A percentile compares a stretch with the other conserved stretches of the same genome.
Conservation (phyloP, 2,329 filamentous ascomycete genomes). For the Huntiella bhutanensis region DNA sequence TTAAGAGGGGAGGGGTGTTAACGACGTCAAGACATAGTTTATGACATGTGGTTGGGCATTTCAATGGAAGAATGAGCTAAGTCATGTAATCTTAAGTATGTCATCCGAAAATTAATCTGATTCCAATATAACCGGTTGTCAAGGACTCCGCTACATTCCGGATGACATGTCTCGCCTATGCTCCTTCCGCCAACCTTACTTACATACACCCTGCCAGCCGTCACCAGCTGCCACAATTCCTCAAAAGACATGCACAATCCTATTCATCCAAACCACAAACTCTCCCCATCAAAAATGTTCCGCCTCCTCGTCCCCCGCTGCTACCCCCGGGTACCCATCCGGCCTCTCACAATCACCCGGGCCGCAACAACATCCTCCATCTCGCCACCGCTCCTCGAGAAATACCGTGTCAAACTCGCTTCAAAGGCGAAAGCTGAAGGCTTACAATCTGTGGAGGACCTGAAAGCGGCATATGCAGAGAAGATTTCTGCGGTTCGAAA, state of each 20-base stretch:
- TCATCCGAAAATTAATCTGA: not conserved
- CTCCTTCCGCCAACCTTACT: not conserved
- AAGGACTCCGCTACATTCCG: too few relatives aligned
- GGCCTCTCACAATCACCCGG: conserved; percentile 51
- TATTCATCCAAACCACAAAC: not conserved
- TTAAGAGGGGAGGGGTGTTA: too few relatives aligned
- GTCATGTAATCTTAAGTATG: not conserved
- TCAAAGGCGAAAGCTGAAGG: conserved; percentile 60
- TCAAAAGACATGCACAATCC: not conserved
- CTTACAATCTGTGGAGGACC: conserved; percentile 48
- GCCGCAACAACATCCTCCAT: conserved; percentile 86
- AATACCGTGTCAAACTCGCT: conserved; percentile 72
- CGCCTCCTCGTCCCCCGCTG: conserved; percentile 6
- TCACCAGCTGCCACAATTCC: not conserved
- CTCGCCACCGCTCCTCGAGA: conserved; percentile 66
- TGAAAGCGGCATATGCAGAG: conserved; percentile 69
- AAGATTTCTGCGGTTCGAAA: conserved; percentile 58
- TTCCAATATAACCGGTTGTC: too few relatives aligned
- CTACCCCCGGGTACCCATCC: conserved; percentile 7
- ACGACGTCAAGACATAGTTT: not conserved
- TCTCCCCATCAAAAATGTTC: conserved; percentile 1
- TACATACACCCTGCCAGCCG: not conserved
- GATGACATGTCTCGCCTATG: not conserved
- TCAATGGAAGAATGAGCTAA: not conserved
- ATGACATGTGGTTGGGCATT: not conserved